Base-by-base conservation (phyloP, 768 basidiomycete species). In the Artomyces pyxidatus region DNA sequence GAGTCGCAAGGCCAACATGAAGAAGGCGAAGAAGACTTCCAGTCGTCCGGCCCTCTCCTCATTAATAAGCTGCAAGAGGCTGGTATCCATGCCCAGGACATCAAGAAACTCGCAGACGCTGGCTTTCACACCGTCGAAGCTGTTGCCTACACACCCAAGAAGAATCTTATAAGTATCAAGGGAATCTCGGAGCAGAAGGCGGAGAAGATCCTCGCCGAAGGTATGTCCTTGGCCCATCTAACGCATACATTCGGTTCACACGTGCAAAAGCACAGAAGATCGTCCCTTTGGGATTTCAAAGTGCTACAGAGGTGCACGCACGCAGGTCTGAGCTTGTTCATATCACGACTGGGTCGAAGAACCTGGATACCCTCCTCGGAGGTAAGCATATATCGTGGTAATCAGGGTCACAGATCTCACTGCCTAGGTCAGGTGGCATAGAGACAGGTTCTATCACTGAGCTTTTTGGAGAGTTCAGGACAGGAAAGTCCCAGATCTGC, bases 371-470 rank as follows among this genome's bases (percentile, higher is more conserved):
- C 4, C 78, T 98, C 28, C 74, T 99, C 2, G 96, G 96, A 62
- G 95, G 95, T 86, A 44, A 50, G 69, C 30, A 9, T 23, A 17
- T n/a, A n/a, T 21, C 23, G 11, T 43, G 37, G 19, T 11, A n/a
- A 12, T 30, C 29, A 6, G 16, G 4, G 22, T 44, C 40, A 1
- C 4, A 27, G 28, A 22, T 39, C 23, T 40, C 19, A 5, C 21
- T 30, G 42, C 22, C n/a, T 12, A 6, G 17, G 3, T 26, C 42
- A 90, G 88, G 89, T 46, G 96, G 96, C 8, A 90, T 99, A 58
- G 96, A 99, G 71, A 99, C 96, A 16, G 96, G 96, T 37, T 87
- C 93, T 1, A 96, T 99, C 62, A 99, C 96, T 0, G 96, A 99
- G 65, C 72, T 99, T 23, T 97, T 96, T 69, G 96, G 95, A 49